Evolutionary conservation across 2,329 filamentous ascomycete genomes (phyloP), one percentile per base, ranked within the genome.

Genomic region (Calonectria henricotiae): DNA sequence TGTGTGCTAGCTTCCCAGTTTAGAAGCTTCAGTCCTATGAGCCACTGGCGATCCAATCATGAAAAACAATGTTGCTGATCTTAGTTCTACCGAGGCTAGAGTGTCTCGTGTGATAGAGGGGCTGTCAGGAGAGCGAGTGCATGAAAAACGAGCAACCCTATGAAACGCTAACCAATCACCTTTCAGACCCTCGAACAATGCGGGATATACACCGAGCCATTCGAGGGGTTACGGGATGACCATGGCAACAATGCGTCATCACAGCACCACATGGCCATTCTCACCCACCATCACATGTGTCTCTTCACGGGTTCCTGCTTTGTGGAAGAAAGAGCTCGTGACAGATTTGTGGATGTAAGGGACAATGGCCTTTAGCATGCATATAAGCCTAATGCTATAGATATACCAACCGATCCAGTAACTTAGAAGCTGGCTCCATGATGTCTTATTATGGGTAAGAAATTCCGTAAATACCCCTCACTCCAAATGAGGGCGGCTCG

Each of bases 31-130:
- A 43, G 20, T n/a, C n/a, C n/a, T 17, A 51, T 39, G 23, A 20
- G 5, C 41, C 37, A 62, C 44, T 69, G 15, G 67, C 67, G 67
- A 65, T 23, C 67, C 67, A 65, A 69, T 69, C 67, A 69, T 25
- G 46, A 27, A 2, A 9, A 8, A 7, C n/a, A 54, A n/a, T 9
- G 32, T 37, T 4, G 67, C 51, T 30, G 67, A 65, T 65, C 54
- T 35, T 30, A 9, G 23, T 20, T 41, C 27, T 39, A 7, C 67
- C 37, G 55, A 49, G 62, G 67, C 27, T 55, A 8, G 35, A 46
- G 2, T 20, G 13, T 37, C 35, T 25, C 15, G 3, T 15, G 25
- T 44, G 37, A 20, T n/a, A 49, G 46, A 41, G 51, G 61, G 51
- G 61, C 32, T 25, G 41, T 60, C 49, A 51, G 32, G n/a, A 54